Conservation (phyloP, 805 yeast genomes). For the Lipomyces starkeyi region DNA sequence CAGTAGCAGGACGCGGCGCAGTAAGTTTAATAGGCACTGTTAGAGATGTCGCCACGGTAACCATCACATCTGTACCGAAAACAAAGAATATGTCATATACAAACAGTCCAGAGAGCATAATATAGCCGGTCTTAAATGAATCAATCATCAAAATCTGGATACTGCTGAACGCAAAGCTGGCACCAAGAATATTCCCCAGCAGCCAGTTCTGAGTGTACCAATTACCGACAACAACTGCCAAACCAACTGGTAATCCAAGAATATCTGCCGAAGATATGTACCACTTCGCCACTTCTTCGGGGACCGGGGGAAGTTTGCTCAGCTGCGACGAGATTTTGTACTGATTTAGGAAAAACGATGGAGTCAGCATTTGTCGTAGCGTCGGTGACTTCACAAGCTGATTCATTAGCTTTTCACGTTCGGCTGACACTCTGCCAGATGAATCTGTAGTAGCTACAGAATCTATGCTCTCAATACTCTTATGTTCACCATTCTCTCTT, state of each 20-base stretch:
- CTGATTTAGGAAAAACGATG: slow-evolving; percentile 20
- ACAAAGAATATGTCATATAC: slow-evolving; percentile 72
- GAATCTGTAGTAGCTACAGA: neutral
- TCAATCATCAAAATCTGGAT: slow-evolving; percentile 50
- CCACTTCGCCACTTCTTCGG: slow-evolving; percentile 25
- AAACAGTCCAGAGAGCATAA: slow-evolving; percentile 58
- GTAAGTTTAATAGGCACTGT: slow-evolving; percentile 61
- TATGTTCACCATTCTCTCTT: slow-evolving; percentile 42
- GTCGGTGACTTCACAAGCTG: slow-evolving; percentile 26
- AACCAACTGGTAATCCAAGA: slow-evolving; percentile 35
- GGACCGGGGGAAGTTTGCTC: slow-evolving; percentile 21
- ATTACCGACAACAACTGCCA: slow-evolving; percentile 28
- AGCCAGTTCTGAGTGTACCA: slow-evolving; percentile 54
- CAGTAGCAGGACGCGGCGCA: slow-evolving; percentile 49
- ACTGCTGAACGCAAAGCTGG: slow-evolving; percentile 53
- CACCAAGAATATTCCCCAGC: slow-evolving; percentile 52
- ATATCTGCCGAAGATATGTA: slow-evolving; percentile 35
- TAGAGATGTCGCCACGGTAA: slow-evolving; percentile 61
- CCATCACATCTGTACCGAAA: slow-evolving; percentile 66
- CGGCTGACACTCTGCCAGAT: slow-evolving; percentile 6
- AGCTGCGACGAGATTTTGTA: slow-evolving; percentile 20
- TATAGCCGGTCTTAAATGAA: slow-evolving; percentile 54
- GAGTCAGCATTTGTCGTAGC: slow-evolving; percentile 18
- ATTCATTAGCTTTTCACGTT: slow-evolving; percentile 16
- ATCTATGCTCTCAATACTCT: slow-evolving; percentile 25